phyloP scores from a whole-genome alignment of 192 early-diverging fungal genomes.

The Funneliformis geosporum region DNA sequence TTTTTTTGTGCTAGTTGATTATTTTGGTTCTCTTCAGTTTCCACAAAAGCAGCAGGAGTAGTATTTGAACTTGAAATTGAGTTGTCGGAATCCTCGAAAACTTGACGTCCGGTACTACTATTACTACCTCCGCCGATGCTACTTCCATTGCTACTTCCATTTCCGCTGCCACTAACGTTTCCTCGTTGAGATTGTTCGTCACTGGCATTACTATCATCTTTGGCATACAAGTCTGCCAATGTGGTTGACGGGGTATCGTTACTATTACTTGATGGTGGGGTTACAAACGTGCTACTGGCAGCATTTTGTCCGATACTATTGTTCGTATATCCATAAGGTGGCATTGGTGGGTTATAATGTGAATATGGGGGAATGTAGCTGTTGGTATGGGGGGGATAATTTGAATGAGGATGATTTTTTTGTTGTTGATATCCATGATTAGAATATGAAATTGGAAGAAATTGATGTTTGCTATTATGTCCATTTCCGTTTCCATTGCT shows the following conservation, averaged over 20 bases:
- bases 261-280: background rate
- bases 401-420: background rate
- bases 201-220: background rate
- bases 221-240: background rate
- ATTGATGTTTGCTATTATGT: no score
- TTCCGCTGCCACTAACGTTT: background rate
- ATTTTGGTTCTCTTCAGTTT: background rate
- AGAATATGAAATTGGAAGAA: no score
- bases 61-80: background rate
- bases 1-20: background rate
- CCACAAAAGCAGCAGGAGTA: background rate
- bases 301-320: background rate
- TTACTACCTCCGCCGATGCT: background rate
- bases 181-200: background rate
- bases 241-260: background rate
- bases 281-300: background rate
- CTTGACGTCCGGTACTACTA: background rate
- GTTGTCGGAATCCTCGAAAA: background rate
- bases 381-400: no score
- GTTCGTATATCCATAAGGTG: background rate
- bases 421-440: no score
- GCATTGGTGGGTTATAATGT: background rate
- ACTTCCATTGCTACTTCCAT: background rate
- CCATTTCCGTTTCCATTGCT: constrained; percentile 19
- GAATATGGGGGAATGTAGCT: no score